Evolutionary conservation across 2,329 filamentous ascomycete genomes (phyloP).

Genomic region (Dichotomopilus funicola): DNA sequence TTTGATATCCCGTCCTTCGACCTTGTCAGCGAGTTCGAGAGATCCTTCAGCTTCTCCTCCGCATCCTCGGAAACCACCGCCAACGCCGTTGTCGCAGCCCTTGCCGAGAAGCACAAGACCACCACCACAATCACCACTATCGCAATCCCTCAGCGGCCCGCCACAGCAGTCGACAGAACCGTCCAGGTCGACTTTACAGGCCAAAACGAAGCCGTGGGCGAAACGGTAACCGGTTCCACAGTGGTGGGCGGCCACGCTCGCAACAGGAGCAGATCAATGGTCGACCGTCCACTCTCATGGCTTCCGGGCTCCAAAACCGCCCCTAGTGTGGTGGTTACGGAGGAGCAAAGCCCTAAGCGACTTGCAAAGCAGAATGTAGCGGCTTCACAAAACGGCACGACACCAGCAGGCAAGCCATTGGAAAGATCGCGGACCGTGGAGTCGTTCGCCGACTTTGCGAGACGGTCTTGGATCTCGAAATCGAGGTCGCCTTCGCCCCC

Average conservation of each 20-base stretch:
- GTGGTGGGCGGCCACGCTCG: slow-evolving; percentile 30
- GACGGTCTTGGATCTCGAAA: slow-evolving; percentile 44
- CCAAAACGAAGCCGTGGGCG: neutral
- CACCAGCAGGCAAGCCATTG: slow-evolving; percentile 23
- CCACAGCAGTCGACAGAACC: slow-evolving; percentile 7
- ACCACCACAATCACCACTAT: neutral
- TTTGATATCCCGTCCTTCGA: slow-evolving; percentile 51
- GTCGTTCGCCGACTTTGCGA: slow-evolving; percentile 45
- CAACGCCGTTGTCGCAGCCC: no score
- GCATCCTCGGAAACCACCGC: slow-evolving; percentile 15
- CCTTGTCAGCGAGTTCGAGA: slow-evolving; percentile 43
- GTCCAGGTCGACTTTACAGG: neutral
- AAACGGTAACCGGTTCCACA: slow-evolving; percentile 19
- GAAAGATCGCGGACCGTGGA: slow-evolving; percentile 36
- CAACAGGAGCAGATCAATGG: slow-evolving; percentile 41
- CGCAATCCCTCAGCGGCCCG: slow-evolving; percentile 1
- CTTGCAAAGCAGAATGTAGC: slow-evolving; percentile 20
- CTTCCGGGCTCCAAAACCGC: slow-evolving; percentile 41
- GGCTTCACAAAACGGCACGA: slow-evolving; percentile 9
- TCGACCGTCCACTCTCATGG: slow-evolving; percentile 48
- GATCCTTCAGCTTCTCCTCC: slow-evolving; percentile 34
- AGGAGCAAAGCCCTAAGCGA: slow-evolving; percentile 21
- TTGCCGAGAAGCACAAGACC: no score
- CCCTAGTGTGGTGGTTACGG: slow-evolving; percentile 30
- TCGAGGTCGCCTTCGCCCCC: slow-evolving; percentile 44